Percentiles rank a stretch among this genome's conserved stretches.
These are phyloP conservation scores for Bruguiera hainesii DNA, from an alignment of 441 rosid species.

Conservation along the genomic window DNA sequence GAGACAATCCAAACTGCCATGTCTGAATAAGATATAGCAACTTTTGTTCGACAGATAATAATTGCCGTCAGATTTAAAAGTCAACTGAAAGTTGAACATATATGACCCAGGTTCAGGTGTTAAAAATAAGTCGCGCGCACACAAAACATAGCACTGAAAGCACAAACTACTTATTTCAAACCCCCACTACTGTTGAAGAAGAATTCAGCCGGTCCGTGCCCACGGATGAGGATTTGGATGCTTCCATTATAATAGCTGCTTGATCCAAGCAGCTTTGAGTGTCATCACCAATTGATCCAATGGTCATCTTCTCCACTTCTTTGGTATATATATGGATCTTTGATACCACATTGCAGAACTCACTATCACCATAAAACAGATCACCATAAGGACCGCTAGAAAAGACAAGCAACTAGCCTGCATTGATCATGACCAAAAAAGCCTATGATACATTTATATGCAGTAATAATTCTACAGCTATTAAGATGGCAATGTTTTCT, in stretches of 20 bases:
- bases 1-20: not conserved
- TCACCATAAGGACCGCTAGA: not conserved
- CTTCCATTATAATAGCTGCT: slow-evolving; percentile 68
- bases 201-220: slow-evolving; percentile 59
- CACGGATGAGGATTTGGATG: slow-evolving; percentile 85
- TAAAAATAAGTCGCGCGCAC: no score
- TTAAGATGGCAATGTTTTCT: no score
- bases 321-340: slow-evolving; percentile 84
- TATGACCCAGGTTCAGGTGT: no score
- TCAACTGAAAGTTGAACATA: slow-evolving; percentile 6
- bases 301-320: slow-evolving; percentile 83
- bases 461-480: no score
- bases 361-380: slow-evolving; percentile 39
- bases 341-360: slow-evolving; percentile 77
- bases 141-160: not conserved
- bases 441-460: no score
- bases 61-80: slow-evolving; percentile 8
- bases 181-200: slow-evolving; percentile 57
- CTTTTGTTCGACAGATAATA: not conserved
- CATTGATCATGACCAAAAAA: not conserved
- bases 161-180: slow-evolving; percentile 29
- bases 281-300: slow-evolving; percentile 55
- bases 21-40: not conserved
- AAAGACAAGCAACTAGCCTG: not conserved
- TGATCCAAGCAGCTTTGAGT: slow-evolving; percentile 91